Evolutionary conservation across 2,329 filamentous ascomycete species (phyloP).

Genomic region (Westerdykella sp.): DNA sequence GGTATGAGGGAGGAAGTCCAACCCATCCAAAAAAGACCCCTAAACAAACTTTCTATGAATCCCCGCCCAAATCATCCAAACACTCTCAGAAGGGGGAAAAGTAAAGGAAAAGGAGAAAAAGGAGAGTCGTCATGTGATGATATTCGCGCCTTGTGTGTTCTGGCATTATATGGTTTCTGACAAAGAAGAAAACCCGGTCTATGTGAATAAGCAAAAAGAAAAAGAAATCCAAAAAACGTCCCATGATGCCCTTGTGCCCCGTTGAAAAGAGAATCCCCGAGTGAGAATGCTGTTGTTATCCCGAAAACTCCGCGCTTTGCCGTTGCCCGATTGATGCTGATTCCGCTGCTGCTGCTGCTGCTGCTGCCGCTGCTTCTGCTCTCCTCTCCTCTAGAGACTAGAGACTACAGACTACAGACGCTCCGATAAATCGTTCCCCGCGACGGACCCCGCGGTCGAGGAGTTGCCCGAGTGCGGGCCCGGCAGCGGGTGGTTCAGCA

Average conservation of each 20-base stretch:
- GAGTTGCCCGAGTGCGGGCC: conserved; percentile 70
- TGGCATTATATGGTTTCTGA: too few species aligned
- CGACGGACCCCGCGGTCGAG: conserved; percentile 70
- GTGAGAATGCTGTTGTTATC: background rate
- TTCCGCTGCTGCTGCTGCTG: background rate
- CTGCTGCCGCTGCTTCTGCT: background rate
- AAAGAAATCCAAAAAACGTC: background rate
- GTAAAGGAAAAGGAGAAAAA: background rate
- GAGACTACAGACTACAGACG: too few species aligned
- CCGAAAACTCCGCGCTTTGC: conserved; percentile 25
- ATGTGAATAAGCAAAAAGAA: background rate
- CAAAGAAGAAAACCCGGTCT: too few species aligned
- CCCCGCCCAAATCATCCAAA: too few species aligned
- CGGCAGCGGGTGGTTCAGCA: conserved; percentile 57
- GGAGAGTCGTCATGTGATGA: background rate
- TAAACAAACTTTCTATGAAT: too few species aligned
- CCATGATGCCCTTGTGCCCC: background rate
- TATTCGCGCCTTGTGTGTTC: background rate
- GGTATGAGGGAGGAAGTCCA: too few species aligned
- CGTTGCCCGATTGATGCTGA: conserved; percentile 8
- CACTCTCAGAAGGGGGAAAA: background rate
- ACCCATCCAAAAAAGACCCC: too few species aligned
- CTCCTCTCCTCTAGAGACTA: conserved; percentile 15
- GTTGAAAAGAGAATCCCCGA: background rate
- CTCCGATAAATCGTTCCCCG: conserved; percentile 48